These are phyloP conservation scores for Fusarium albidum DNA, from an alignment of 2,329 filamentous ascomycete species.

Conservation along the genomic window DNA sequence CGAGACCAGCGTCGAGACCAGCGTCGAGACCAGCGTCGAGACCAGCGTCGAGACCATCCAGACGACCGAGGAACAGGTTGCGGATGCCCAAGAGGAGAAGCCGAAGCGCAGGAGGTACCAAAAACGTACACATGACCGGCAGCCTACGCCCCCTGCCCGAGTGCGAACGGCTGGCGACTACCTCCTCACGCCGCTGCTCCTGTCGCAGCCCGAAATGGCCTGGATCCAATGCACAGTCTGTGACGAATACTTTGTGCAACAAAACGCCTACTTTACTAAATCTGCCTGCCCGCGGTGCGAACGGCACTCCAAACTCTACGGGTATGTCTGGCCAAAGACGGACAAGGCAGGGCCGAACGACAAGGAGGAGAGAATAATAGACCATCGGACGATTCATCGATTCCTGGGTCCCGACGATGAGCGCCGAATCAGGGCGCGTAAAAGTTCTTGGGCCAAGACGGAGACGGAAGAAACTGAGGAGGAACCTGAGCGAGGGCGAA, in stretches of 20 bases:
- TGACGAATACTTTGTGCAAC: conserved; percentile 82
- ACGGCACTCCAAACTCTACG: conserved; percentile 94
- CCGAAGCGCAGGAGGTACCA: conserved; percentile 47
- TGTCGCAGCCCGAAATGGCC: conserved; percentile 76
- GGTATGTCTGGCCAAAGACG: conserved; percentile 95
- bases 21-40: conserved; percentile 39
- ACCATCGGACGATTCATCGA: conserved; percentile 87
- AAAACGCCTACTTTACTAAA: conserved; percentile 85
- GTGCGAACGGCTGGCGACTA: conserved; percentile 78
- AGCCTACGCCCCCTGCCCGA: conserved; percentile 44
- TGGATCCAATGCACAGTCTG: conserved; percentile 94
- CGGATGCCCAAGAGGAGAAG: conserved; percentile 22
- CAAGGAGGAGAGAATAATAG: conserved; percentile 74
- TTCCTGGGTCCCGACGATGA: conserved; percentile 80
- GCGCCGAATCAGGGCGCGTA: conserved; percentile 57
- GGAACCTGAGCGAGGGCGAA: conserved; percentile 37
- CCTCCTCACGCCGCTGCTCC: conserved; percentile 77
- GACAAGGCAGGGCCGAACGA: conserved; percentile 80
- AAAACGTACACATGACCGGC: conserved; percentile 45
- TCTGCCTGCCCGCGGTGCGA: conserved; percentile 92
- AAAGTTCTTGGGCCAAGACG: conserved; percentile 42
- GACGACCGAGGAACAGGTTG: conserved; percentile 25
- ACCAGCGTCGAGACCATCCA: conserved; percentile 40
- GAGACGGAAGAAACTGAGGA: conserved; percentile 39
- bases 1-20: conserved; percentile 35